phyloP scores from a whole-genome alignment of 2,329 filamentous ascomycete species.

The Fusarium napiforme region DNA sequence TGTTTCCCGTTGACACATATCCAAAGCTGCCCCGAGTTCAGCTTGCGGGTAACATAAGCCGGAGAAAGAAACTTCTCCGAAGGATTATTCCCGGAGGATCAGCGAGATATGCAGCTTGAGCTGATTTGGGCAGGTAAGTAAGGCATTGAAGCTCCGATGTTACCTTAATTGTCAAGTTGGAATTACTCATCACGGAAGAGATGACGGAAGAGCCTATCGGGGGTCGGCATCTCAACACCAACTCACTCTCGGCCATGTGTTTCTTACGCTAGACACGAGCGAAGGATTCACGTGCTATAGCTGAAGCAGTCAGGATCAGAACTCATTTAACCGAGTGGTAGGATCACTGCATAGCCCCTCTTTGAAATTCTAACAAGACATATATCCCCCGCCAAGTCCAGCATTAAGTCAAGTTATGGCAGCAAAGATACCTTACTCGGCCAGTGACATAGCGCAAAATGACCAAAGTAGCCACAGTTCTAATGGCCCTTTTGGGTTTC shows the following conservation, averaged over 20 bases:
- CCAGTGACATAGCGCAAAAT: not conserved
- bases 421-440: too few relatives aligned
- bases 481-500: not conserved
- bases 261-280: not conserved
- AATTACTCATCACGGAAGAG: not conserved
- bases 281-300: not conserved
- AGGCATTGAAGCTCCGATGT: not conserved
- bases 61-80: not conserved
- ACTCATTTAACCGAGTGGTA: not conserved
- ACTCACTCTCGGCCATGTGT: not conserved
- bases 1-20: too few relatives aligned
- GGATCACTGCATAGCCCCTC: not conserved
- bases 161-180: not conserved
- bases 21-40: too few relatives aligned
- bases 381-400: too few relatives aligned
- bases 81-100: not conserved
- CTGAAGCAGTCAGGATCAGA: not conserved
- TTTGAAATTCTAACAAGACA: not conserved
- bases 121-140: not conserved
- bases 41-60: not conserved
- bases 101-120: not conserved
- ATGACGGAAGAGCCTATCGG: not conserved
- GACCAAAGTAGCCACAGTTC: not conserved
- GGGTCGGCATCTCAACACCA: not conserved
- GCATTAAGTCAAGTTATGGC: too few relatives aligned